phyloP scores from a whole-genome alignment of 164 flowering plant genomes.

The Aristolochia contorta region DNA sequence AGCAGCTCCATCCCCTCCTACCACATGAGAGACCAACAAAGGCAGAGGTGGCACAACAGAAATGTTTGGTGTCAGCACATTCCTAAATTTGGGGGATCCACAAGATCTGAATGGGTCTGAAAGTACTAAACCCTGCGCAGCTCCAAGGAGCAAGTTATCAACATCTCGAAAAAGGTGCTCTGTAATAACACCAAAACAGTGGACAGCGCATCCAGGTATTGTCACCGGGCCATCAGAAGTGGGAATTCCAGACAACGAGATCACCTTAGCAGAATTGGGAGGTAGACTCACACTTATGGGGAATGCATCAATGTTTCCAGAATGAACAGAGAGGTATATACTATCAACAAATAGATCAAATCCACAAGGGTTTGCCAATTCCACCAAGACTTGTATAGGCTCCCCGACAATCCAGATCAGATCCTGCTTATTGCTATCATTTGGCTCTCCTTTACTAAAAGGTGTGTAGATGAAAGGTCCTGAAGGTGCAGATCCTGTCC shows the following conservation, averaged over 20 bases:
- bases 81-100: constrained; percentile 69
- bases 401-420: constrained; percentile 92
- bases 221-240: constrained; percentile 73
- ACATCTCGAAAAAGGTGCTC: constrained; percentile 92
- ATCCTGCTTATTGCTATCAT: constrained; percentile 67
- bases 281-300: constrained; percentile 81
- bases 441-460: constrained; percentile 88
- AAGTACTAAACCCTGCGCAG: constrained; percentile 92
- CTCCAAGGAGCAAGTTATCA: constrained; percentile 86
- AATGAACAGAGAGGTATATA: constrained; percentile 82
- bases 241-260: constrained; percentile 88
- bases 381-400: constrained; percentile 91
- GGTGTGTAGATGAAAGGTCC: constrained; percentile 99
- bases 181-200: constrained; percentile 94
- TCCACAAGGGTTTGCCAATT: constrained; percentile 98
- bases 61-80: constrained; percentile 58
- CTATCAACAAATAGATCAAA: constrained; percentile 90
- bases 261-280: constrained; percentile 82
- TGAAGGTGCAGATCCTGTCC: constrained; percentile 95
- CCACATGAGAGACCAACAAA: constrained; percentile 70
- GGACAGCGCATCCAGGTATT: constrained; percentile 90
- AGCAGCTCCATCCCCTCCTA: constrained; percentile 88
- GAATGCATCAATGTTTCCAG: constrained; percentile 84
- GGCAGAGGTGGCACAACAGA: constrained; percentile 82
- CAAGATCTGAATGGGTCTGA: constrained; percentile 96